Base-by-base conservation (phyloP, 2,329 filamentous ascomycete genomes). In the Knufia petricola region DNA sequence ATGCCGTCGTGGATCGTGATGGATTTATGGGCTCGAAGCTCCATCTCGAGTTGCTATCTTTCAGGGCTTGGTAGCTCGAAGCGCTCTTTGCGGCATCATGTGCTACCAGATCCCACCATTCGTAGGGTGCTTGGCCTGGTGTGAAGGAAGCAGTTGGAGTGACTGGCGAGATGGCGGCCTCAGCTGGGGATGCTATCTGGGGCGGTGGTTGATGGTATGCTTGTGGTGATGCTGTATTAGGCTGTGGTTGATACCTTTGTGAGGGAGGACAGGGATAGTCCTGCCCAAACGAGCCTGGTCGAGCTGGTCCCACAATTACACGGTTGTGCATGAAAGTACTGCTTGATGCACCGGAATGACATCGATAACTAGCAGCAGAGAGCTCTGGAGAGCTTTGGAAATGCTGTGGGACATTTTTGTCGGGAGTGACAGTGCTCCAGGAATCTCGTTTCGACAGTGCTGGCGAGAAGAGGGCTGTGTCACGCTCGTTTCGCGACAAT, bases 61-160 rank as follows among this genome's bases (percentile, higher is more conserved):
- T 41, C 26, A 49, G 37, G 15, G 31, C 28, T 17, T 31, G 30
- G 21, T 49, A 42, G 20, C 30, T 49, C 17, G 40, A n/a, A 3
- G 23, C 28, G 21, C 30, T 43, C 17, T 41, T 42, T 4, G 30
- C 28, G 4, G 56, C 56, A 56, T 58, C 56, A 12, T 56, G 55
- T 6, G 56, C 56, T 15, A 58, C 28, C 31, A 57, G 46, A 23
- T 58, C 56, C 28, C 54, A 58, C 56, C 56, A 58, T 30, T 58
- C 55, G n/a, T 54, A 49, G 6, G 56, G 46, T 6, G 55, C 46
- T 36, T 34, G 28, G 10, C 46, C 38, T 4, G 46, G 46, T 17
- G 46, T 42, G 17, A 49, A 20, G 7, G 38, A 31, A 15, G 46
- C 34, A 15, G 46, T 20, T 15, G 17, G 39, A 13, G 46, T 49